These are phyloP conservation scores for Fusarium sp. DNA, from an alignment of 2,329 filamentous ascomycete genomes.

Conservation along the genomic window DNA sequence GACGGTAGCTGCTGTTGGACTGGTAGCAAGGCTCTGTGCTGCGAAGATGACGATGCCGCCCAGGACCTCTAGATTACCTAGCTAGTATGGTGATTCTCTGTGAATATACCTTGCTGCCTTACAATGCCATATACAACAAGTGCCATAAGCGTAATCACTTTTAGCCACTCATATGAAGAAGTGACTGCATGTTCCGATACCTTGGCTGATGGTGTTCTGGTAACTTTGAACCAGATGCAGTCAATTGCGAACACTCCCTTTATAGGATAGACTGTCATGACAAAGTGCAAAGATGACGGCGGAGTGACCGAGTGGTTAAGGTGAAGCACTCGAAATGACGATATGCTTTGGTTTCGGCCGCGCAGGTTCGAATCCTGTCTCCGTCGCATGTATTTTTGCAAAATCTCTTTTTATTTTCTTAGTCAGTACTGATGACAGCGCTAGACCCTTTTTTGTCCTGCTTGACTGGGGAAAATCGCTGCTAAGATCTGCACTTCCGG, in stretches of 20 bases:
- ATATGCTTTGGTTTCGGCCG: constrained; percentile 1
- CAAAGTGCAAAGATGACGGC: background rate
- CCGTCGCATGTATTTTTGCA: background rate
- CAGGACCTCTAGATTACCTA: background rate
- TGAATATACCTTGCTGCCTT: rapidly evolving
- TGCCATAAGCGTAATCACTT: background rate
- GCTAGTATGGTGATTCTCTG: rapidly evolving
- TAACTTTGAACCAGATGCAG: too few relatives aligned
- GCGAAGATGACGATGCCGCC: rapidly evolving
- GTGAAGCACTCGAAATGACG: background rate
- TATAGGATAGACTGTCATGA: rapidly evolving
- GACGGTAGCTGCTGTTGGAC: background rate
- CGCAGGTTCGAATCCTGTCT: background rate
- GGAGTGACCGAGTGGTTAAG: background rate
- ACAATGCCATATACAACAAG: rapidly evolving
- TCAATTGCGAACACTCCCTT: rapidly evolving
- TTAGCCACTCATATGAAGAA: too few relatives aligned
- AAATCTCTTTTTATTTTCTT: rapidly evolving
- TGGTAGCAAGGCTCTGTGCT: background rate
- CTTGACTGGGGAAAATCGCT: background rate
- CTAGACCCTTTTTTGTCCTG: background rate
- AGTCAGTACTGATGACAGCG: rapidly evolving
- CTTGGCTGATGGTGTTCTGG: too few relatives aligned
- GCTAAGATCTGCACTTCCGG: rapidly evolving
- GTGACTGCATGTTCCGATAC: rapidly evolving